Evolutionary conservation across 352 stramenopile genomes (phyloP), one percentile per base, ranked within the genome.

Genomic region (Phytophthora rubi): DNA sequence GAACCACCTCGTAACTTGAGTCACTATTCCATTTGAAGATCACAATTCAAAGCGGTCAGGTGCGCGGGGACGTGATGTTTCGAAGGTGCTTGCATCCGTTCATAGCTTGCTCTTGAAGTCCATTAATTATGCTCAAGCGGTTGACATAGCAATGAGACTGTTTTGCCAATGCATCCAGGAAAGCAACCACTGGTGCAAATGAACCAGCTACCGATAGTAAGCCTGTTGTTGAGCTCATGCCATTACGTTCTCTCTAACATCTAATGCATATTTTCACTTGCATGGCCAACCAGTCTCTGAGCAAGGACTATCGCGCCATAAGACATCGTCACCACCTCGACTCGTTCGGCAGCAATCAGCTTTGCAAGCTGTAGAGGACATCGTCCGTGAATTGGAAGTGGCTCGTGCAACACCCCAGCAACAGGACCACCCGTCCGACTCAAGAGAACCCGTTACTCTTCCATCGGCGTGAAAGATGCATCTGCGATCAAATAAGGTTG

Each of bases 31-130:
- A 16, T 4, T 1, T n/a, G 52, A 45, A 82, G 77, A 64, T 85
- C 47, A 77, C 68, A 8, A 65, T 81, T 12, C 55, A 44, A 15
- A 60, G 63, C 5, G 57, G 77, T 13, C 74, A 84, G 70, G 55
- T 76, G 13, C 53, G 69, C 10, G 71, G 67, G 23, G 74, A 84
- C 26, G 77, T 82, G 26, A 73, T 82, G 58, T 82, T 79, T 45
- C 65, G 75, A 54, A 66, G 71, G 44, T 71, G 56, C 37, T 42
- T 52, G 26, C 21, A 37, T 49, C n/a, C 15, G 35, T 37, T 12
- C 33, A 37, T 48, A n/a, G 7, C 8, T 59, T 32, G 53, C 15
- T 16, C 30, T 30, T 18, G 2, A 48, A 18, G 3, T 18, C 13
- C 13, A 16, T 6, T 18, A 16, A 48, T n/a, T n/a, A n/a, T n/a